These are phyloP conservation scores for Pterula multifida DNA, from an alignment of 1,284 basidiomycete genomes.

Conservation along the genomic window DNA sequence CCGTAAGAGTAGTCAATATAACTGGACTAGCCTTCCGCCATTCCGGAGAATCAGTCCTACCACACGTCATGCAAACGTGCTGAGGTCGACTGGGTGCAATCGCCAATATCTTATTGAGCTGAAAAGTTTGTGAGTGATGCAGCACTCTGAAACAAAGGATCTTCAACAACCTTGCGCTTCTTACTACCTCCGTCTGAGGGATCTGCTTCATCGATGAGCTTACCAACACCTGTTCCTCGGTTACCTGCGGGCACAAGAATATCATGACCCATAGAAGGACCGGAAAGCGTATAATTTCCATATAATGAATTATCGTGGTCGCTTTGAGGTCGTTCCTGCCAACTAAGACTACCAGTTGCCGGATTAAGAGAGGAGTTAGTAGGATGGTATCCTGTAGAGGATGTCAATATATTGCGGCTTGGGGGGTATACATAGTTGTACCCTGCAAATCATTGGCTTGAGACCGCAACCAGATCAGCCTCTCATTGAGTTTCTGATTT, in stretches of 20 bases:
- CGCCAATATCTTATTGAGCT: background rate
- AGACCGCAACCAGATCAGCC: background rate
- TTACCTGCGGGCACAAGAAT: background rate
- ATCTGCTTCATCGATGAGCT: background rate
- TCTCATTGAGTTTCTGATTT: conserved; percentile 43
- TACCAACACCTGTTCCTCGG: background rate
- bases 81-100: conserved; percentile 20
- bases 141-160: too few species aligned
- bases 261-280: conserved; percentile 14
- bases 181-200: background rate
- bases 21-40: conserved; percentile 59
- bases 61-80: conserved; percentile 69
- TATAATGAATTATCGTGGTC: background rate
- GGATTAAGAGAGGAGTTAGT: too few species aligned
- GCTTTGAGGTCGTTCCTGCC: background rate
- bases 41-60: conserved; percentile 71
- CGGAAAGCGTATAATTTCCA: conserved; percentile 35
- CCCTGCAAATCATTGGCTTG: conserved; percentile 25
- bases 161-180: conserved; percentile 1
- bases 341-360: too few species aligned
- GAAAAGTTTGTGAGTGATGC: too few species aligned
- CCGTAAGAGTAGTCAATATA: conserved; percentile 9
- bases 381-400: too few species aligned
- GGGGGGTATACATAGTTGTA: too few species aligned
- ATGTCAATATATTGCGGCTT: too few species aligned